Base-by-base conservation (phyloP, 2,329 filamentous ascomycete species). In the Alternaria sp. region DNA sequence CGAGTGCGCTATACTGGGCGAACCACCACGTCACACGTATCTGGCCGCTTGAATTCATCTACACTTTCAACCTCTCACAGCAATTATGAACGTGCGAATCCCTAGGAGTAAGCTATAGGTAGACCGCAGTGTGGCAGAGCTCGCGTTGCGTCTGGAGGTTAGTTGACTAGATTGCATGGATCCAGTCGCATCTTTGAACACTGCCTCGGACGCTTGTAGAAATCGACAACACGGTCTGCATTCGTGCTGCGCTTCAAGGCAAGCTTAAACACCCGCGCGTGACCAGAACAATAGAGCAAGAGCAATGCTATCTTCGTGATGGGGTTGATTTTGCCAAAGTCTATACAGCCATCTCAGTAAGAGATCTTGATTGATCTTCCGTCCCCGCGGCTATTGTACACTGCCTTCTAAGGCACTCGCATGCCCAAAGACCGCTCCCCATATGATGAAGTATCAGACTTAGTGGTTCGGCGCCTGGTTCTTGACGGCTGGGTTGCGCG, bases 401-500 rank as follows among this genome's bases (percentile, higher is more conserved):
- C 66, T 69, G 72, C 62, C 66, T 66, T 62, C 66, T 63, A 65
- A 67, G 56, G 48, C 63, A 59, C 65, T 67, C 64, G 51, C 65
- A 46, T 62, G 53, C 38, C 61, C 56, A 61, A 51, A 48, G 57
- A 54, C 51, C 63, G 52, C 51, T 57, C 63, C 44, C 54, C 42
- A 56, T 57, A 62, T 70, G 57, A 54, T 59, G 42, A 34, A 53
- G 34, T 53, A 51, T 64, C 44, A 46, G 48, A 53, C 64, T 64
- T 77, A 78, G 67, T 78, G 76, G 61, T 63, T 72, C 44, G 71
- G 54, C 42, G 66, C 57, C 42, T 65, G 59, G 70, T 75, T 76
- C 75, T 78, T 78, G 57, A 72, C 57, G 51, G 71, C 69, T 69
- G 89, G 89, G 88, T 97, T 97, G 82, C 94, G 89, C 70, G 94